Base-by-base conservation (phyloP, 805 yeast species). In the Brettanomyces bruxellensis region DNA sequence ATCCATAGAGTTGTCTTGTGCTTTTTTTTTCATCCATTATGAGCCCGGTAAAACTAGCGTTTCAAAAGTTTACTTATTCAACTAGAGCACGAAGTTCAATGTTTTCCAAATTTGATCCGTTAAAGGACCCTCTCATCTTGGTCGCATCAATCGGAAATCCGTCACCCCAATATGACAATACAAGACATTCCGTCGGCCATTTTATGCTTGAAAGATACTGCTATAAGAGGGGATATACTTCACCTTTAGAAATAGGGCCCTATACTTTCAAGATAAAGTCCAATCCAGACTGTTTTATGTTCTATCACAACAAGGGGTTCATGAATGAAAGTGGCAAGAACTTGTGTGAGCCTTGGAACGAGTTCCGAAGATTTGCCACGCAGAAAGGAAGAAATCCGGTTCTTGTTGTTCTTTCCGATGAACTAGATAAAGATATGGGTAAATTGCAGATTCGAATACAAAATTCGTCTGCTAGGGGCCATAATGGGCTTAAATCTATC, bases 171-270 rank as follows among this genome's bases (percentile, higher is more conserved):
- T 86, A 73, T 54, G 62, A 64, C 6, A 69, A 70, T 5, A 84
- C 95, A 0, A 68, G 95, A 34, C 96, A 88, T 58, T 86, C 83
- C 49, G 86, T 81, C 0, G 96, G 95, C 1, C 86, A 85, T 51
- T 59, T 71, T 43, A 59, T 79, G 35, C 64, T 80, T 36, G 68
- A 80, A 34, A 40, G 53, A 37, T 45, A 49, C 25, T 48, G 55
- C 24, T 38, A 44, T 48, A 40, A 54, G 46, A 39, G 55, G 51
- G 48, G 59, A 44, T 54, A 52, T 38, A 38, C 51, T 22, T 47
- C 51, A 8, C 49, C 40, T 22, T 47, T 48, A 34, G 34, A 30
- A 18, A 24, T 52, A 35, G 65, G 64, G 25, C 51, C 52, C 41
- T 54, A 60, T 52, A 55, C 49, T 9, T 54, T 59, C 48, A 45